Evolutionary conservation across 805 yeast genomes (phyloP).

Genomic region (Ogataea nitratoaversa): DNA sequence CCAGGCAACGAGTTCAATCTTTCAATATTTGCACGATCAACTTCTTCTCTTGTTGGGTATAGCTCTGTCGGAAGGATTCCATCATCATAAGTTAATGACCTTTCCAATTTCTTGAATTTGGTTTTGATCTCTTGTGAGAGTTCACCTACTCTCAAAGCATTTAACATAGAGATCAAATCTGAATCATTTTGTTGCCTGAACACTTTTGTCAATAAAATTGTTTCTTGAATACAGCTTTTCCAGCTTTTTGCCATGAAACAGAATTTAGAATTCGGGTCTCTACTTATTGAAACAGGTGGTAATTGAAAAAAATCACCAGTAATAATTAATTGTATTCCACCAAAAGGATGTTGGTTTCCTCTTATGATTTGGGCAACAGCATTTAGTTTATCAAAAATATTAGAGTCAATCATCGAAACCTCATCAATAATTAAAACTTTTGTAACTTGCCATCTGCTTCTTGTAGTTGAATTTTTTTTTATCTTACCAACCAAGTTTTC

Average conservation of each 20-base stretch:
- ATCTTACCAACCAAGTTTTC: constrained; percentile 45
- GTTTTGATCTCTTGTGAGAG: constrained; percentile 45
- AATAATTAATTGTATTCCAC: constrained; percentile 85
- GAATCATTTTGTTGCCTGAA: constrained; percentile 86
- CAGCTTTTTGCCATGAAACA: constrained; percentile 77
- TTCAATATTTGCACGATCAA: constrained; percentile 63
- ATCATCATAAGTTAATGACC: constrained; percentile 57
- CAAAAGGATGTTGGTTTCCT: constrained; percentile 62
- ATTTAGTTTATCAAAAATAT: constrained; percentile 70
- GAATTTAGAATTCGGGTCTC: constrained; percentile 40
- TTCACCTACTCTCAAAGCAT: constrained; percentile 72
- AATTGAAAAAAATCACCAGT: constrained; percentile 97
- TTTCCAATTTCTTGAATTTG: constrained; percentile 49
- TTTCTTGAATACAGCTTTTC: constrained; percentile 57
- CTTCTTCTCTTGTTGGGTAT: constrained; percentile 83
- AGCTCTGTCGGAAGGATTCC: constrained; percentile 88
- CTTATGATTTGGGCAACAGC: constrained; percentile 57
- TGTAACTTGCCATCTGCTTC: constrained; percentile 59
- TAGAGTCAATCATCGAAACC: constrained; percentile 89
- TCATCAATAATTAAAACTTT: constrained; percentile 85
- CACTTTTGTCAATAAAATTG: constrained; percentile 70
- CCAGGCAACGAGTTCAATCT: constrained; percentile 51
- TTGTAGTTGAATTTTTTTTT: constrained; percentile 38
- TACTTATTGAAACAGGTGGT: constrained; percentile 71
- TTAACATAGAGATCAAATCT: constrained; percentile 72